phyloP scores from a whole-genome alignment of 164 flowering plant species.

The Kalanchoe fedtschenkoi region DNA sequence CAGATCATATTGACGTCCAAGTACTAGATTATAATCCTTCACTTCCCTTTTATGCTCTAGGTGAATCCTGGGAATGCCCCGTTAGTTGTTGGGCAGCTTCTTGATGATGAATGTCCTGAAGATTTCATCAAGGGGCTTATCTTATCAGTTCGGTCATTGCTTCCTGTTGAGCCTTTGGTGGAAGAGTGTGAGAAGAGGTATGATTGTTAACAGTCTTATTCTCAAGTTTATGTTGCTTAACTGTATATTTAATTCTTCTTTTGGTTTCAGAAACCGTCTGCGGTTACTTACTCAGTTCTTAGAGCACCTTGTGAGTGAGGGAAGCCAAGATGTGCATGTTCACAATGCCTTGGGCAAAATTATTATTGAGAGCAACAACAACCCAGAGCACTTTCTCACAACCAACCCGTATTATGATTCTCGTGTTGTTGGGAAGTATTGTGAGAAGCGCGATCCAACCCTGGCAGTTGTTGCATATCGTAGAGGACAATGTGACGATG shows the following conservation, averaged over 20 bases:
- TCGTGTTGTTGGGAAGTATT: conserved; percentile 95
- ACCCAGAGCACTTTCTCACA: conserved; percentile 98
- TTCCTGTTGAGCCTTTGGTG: conserved; percentile 97
- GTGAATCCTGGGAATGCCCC: conserved; percentile 99
- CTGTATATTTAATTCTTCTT: conserved; percentile 5
- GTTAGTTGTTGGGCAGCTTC: conserved; percentile 90
- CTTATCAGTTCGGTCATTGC: conserved; percentile 81
- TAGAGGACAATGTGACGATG: conserved; percentile 99
- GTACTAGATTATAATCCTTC: neutral
- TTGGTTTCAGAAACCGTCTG: conserved; percentile 74
- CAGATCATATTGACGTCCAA: neutral
- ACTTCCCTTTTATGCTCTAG: conserved; percentile 24
- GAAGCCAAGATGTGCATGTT: conserved; percentile 99
- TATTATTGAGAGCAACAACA: conserved; percentile 95
- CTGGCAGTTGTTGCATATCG: conserved; percentile 98
- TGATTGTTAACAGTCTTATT: neutral
- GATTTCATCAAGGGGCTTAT: conserved; percentile 96
- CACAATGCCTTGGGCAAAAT: conserved; percentile 99
- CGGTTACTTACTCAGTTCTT: conserved; percentile 93
- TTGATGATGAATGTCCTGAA: conserved; percentile 99
- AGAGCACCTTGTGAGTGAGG: conserved; percentile 99
- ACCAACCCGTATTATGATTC: conserved; percentile 99
- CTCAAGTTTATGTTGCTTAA: neutral
- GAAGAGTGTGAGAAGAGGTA: conserved; percentile 99
- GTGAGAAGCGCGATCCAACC: conserved; percentile 99